Conservation (phyloP, 257 asterid species). For the Cynanchum wilfordii region DNA sequence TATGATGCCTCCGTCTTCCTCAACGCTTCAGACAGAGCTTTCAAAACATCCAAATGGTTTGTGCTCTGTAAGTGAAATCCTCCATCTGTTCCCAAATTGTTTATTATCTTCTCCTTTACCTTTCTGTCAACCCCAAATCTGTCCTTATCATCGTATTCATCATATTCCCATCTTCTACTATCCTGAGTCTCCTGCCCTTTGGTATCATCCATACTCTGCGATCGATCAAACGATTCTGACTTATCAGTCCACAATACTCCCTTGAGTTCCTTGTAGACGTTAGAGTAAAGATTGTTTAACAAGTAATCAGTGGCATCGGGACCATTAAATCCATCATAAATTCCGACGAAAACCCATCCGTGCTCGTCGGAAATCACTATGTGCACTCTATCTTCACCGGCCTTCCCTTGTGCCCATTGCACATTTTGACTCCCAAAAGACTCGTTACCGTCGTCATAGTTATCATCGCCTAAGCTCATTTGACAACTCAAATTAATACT, state of each 20-base stretch:
- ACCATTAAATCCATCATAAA: constrained; percentile 86
- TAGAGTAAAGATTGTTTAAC: constrained; percentile 58
- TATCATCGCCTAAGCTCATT: constrained; percentile 67
- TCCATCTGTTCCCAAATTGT: constrained; percentile 33
- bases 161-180: background rate
- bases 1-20: constrained; percentile 71
- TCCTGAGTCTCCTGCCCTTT: background rate
- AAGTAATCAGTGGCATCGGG: constrained; percentile 96
- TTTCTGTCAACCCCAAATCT: constrained; percentile 37
- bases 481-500: constrained; percentile 57
- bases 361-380: constrained; percentile 80
- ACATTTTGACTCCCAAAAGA: constrained; percentile 70
- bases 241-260: constrained; percentile 76
- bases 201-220: constrained; percentile 1
- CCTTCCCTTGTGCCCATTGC: constrained; percentile 99
- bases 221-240: constrained; percentile 28
- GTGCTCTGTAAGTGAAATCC: constrained; percentile 10
- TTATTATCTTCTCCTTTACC: constrained; percentile 43
- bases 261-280: constrained; percentile 71
- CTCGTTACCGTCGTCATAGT: constrained; percentile 46
- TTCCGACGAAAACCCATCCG: constrained; percentile 91
- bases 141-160: constrained; percentile 16
- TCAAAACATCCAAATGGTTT: constrained; percentile 70
- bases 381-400: constrained; percentile 93
- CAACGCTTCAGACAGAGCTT: constrained; percentile 75